Conservation (phyloP, 306 rosid species). For the Quercus aquifolioides region DNA sequence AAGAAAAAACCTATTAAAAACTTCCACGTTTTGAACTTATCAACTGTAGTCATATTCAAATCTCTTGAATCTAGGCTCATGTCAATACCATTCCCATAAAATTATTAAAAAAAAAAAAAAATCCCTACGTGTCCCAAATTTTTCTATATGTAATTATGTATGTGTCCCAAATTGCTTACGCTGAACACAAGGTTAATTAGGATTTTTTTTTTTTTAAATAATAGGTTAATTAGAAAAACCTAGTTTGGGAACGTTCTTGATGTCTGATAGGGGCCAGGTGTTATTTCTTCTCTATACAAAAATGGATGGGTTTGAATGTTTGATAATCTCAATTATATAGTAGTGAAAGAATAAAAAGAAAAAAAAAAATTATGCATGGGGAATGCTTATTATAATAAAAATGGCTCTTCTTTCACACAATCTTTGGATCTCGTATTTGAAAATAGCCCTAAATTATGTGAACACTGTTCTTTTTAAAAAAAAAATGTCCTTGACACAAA, state of each 20-base stretch:
- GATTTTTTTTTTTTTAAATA: too few species aligned
- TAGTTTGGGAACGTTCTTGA: constrained; percentile 32
- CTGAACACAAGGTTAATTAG: not conserved
- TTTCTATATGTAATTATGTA: not conserved
- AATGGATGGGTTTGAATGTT: not conserved
- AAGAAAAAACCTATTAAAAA: not conserved
- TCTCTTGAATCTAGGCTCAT: constrained; percentile 32
- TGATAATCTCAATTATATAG: constrained; percentile 4
- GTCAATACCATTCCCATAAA: not conserved
- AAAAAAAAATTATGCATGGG: constrained; percentile 3
- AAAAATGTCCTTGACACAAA: constrained; percentile 16
- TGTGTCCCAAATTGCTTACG: constrained; percentile 9
- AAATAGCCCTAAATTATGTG: constrained; percentile 27
- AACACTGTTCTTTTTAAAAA: not conserved
- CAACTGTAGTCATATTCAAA: constrained; percentile 6
- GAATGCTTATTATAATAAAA: constrained; percentile 21
- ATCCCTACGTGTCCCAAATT: not conserved
- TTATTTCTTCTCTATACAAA: constrained; percentile 13
- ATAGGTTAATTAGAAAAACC: constrained; percentile 2
- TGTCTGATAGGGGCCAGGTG: constrained; percentile 26
- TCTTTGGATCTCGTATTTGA: constrained; percentile 55
- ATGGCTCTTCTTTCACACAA: constrained; percentile 21
- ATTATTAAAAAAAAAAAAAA: not conserved
- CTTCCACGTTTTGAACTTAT: not conserved
- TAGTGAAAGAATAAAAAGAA: not conserved